phyloP scores from a whole-genome alignment of 108 stramenopile species.

The Fistulifera solaris region DNA sequence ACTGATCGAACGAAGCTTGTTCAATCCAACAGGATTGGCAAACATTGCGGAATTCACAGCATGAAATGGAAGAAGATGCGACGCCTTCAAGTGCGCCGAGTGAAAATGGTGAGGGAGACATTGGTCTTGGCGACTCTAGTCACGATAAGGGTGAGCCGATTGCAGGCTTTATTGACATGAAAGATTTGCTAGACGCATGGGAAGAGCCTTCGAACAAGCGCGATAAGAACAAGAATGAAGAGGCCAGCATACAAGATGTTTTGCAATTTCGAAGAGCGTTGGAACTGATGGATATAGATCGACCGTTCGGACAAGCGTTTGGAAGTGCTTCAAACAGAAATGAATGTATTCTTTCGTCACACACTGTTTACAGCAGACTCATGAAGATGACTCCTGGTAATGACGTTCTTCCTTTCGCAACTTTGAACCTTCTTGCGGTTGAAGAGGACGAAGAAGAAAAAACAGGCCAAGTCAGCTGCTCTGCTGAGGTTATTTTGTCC shows the following conservation, averaged over 20 bases:
- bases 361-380: conserved; percentile 43
- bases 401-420: conserved; percentile 28
- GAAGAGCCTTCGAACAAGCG: conserved; percentile 38
- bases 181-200: conserved; percentile 54
- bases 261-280: conserved; percentile 61
- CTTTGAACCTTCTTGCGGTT: conserved; percentile 31
- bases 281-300: conserved; percentile 52
- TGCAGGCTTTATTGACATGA: conserved; percentile 11
- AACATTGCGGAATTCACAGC: conserved; percentile 30
- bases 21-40: conserved; percentile 26
- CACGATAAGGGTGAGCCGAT: neutral
- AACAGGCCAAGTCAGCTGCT: conserved; percentile 34
- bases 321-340: conserved; percentile 55
- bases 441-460: conserved; percentile 32
- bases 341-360: conserved; percentile 51
- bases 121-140: no score
- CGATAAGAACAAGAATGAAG: neutral
- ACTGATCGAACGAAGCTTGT: conserved; percentile 5
- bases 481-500: conserved; percentile 37
- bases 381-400: conserved; percentile 24
- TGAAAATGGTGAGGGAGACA: neutral
- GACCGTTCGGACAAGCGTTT: conserved; percentile 63
- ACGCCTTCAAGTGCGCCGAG: neutral
- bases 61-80: neutral
- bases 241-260: conserved; percentile 45